These are phyloP conservation scores for Mrakia gelida DNA, from an alignment of 768 basidiomycete genomes.

Conservation along the genomic window DNA sequence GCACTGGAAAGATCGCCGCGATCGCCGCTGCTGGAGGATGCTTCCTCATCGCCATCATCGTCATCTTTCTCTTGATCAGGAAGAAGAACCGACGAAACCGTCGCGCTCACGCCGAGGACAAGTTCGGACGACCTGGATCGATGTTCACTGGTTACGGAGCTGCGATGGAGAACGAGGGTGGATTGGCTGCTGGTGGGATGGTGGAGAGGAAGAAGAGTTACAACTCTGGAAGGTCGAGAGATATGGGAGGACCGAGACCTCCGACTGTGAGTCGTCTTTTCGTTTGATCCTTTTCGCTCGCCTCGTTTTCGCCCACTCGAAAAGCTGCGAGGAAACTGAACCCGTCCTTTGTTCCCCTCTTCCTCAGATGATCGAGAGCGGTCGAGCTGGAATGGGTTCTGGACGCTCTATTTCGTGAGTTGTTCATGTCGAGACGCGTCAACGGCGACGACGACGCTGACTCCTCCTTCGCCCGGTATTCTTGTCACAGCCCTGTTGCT, in stretches of 20 bases:
- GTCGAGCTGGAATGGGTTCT: constrained; percentile 9
- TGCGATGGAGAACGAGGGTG: background rate
- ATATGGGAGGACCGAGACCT: constrained; percentile 11
- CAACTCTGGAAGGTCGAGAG: background rate
- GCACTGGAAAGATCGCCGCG: constrained; percentile 15
- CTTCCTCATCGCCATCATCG: constrained; percentile 10
- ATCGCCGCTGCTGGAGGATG: background rate
- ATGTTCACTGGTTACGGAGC: background rate
- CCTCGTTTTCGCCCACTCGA: too few species aligned
- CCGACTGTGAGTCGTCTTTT: constrained; percentile 2
- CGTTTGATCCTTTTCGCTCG: too few species aligned
- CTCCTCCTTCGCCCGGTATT: background rate
- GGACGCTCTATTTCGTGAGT: constrained; percentile 1
- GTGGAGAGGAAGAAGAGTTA: background rate
- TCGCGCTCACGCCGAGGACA: background rate
- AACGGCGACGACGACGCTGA: too few species aligned
- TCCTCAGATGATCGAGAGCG: constrained; percentile 13
- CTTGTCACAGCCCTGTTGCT: background rate
- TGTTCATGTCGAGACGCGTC: background rate
- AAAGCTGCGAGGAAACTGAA: too few species aligned
- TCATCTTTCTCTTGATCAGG: constrained; percentile 14
- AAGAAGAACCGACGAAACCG: constrained; percentile 4
- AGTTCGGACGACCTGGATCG: constrained; percentile 11
- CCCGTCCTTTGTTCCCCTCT: too few species aligned
- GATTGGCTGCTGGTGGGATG: background rate